These are phyloP conservation scores for Choiromyces venosus DNA, from an alignment of 495 filamentous ascomycete species.

Conservation along the genomic window DNA sequence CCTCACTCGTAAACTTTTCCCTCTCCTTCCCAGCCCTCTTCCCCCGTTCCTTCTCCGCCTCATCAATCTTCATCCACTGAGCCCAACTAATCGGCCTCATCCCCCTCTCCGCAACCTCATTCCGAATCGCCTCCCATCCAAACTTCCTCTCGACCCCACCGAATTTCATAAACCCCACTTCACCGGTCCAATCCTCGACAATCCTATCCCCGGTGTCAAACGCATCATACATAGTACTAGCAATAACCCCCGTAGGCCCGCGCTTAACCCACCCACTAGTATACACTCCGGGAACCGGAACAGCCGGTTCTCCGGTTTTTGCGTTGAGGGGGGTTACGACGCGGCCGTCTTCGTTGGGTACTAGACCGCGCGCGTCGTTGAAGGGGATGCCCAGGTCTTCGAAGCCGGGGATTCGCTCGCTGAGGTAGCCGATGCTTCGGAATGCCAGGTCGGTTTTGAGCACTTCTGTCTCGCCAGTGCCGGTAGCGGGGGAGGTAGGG, in stretches of 20 bases:
- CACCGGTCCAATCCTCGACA: conserved; percentile 58
- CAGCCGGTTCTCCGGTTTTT: conserved; percentile 21
- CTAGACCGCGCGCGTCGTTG: conserved; percentile 62
- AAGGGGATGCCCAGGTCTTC: conserved; percentile 73
- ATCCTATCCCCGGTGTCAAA: conserved; percentile 83
- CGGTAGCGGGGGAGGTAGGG: conserved; percentile 47
- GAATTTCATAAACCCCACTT: conserved; percentile 43
- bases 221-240: conserved; percentile 91
- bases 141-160: conserved; percentile 45
- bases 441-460: conserved; percentile 67
- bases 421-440: conserved; percentile 87
- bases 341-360: conserved; percentile 82
- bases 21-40: conserved; percentile 64
- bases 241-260: conserved; percentile 92
- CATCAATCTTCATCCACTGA: conserved; percentile 83
- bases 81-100: conserved; percentile 65
- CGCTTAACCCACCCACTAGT: conserved; percentile 95
- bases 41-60: conserved; percentile 65
- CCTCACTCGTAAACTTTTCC: conserved; percentile 71
- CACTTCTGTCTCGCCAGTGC: conserved; percentile 45
- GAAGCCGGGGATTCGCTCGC: conserved; percentile 68
- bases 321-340: conserved; percentile 49
- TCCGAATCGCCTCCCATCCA: conserved; percentile 72
- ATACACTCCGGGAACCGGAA: conserved; percentile 69
- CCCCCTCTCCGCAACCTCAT: conserved; percentile 51